A percentile compares a stretch with the other conserved stretches of the same genome.
phyloP scores from a whole-genome alignment of 768 basidiomycete species.

The Rossbeevera mucosa region DNA sequence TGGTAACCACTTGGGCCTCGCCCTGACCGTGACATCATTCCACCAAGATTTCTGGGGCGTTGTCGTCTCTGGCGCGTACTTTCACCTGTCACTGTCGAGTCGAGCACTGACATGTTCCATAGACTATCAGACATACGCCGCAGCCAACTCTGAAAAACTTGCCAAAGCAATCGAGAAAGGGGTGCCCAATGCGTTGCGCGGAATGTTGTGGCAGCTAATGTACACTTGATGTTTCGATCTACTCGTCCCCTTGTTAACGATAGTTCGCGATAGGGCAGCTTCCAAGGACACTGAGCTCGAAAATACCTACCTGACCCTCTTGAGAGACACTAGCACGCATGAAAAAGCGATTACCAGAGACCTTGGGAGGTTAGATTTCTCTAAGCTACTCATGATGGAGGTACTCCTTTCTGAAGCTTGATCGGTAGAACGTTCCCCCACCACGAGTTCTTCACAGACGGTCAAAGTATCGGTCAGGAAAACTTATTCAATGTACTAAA shows the following conservation, averaged over 20 bases:
- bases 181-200: conserved; percentile 81
- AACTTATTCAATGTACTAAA: conserved; percentile 97
- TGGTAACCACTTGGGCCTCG: neutral
- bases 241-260: conserved; percentile 9
- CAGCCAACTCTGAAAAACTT: conserved; percentile 70
- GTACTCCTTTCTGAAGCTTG: conserved; percentile 10
- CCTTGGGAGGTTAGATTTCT: conserved; percentile 61
- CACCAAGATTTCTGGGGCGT: conserved; percentile 86
- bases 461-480: conserved; percentile 93
- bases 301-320: conserved; percentile 67
- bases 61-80: conserved; percentile 72
- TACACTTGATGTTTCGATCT: conserved; percentile 31
- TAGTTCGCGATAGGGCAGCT: conserved; percentile 60
- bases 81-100: neutral
- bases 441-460: conserved; percentile 93
- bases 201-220: conserved; percentile 98
- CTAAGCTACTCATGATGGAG: neutral
- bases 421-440: conserved; percentile 84
- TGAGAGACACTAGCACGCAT: conserved; percentile 82
- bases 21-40: conserved; percentile 6
- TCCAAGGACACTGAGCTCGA: conserved; percentile 90
- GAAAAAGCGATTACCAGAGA: conserved; percentile 95
- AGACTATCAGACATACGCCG: conserved; percentile 90
- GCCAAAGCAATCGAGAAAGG: conserved; percentile 89
- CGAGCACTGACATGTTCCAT: conserved; percentile 5